Evolutionary conservation across 2,329 filamentous ascomycete species (phyloP).

Genomic region (Periglandula ipomoeae): DNA sequence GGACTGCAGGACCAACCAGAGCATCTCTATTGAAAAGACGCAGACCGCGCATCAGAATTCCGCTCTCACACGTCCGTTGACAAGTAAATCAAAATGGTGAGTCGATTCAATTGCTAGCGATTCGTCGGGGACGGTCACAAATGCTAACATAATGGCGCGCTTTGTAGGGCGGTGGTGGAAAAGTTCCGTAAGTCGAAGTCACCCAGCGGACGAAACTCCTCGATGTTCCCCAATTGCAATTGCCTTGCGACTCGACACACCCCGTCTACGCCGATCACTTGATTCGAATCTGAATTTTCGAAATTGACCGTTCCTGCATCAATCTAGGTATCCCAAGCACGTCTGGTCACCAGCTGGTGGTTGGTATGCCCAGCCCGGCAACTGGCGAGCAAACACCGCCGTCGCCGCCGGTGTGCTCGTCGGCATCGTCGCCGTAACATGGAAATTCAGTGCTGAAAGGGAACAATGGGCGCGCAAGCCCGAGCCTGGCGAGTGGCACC

Average conservation of each 20-base stretch:
- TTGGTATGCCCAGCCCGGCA: constrained; percentile 90
- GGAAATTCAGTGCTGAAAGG: constrained; percentile 63
- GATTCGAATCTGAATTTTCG: constrained; percentile 4
- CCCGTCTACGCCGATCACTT: constrained; percentile 9
- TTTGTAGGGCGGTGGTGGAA: constrained; percentile 65
- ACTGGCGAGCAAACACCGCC: constrained; percentile 91
- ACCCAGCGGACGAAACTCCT: not conserved
- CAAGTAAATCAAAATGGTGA: constrained; percentile 46
- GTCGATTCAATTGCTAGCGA: constrained; percentile 10
- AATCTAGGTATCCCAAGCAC: constrained; percentile 82
- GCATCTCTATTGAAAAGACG: constrained; percentile 14
- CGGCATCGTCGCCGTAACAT: constrained; percentile 59
- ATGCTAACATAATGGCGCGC: not conserved
- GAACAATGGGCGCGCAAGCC: constrained; percentile 70
- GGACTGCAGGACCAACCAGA: not conserved
- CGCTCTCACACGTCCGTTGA: constrained; percentile 21
- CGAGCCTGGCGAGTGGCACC: constrained; percentile 67
- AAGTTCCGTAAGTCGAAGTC: constrained; percentile 40
- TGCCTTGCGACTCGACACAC: constrained; percentile 8
- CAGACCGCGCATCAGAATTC: constrained; percentile 19
- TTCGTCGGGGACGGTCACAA: not conserved
- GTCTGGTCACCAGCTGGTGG: constrained; percentile 98
- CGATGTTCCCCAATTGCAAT: not conserved
- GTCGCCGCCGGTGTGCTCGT: constrained; percentile 60
- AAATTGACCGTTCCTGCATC: not conserved